Conservation (phyloP, 2,329 filamentous ascomycete genomes). For the Trichoderma atroviride region DNA sequence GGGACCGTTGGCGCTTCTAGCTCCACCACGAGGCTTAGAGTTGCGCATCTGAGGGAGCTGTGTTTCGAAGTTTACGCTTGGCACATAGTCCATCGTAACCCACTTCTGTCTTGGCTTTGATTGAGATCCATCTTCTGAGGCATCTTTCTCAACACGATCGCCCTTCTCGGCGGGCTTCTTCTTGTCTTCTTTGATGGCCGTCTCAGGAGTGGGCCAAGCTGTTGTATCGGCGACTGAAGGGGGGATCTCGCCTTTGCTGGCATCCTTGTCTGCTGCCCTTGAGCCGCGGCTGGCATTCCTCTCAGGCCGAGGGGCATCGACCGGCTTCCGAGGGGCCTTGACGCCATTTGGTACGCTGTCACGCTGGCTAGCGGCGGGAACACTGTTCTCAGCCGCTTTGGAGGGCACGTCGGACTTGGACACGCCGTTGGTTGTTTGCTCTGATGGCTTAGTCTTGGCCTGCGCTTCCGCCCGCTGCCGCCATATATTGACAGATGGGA, state of each 20-base stretch:
- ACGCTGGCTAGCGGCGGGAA: conserved; percentile 28
- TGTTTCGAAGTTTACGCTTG: conserved; percentile 84
- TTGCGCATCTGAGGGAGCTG: conserved; percentile 63
- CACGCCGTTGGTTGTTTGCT: conserved; percentile 41
- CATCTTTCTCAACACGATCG: conserved; percentile 65
- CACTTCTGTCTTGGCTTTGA: conserved; percentile 68
- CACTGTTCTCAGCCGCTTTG: conserved; percentile 33
- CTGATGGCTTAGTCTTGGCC: conserved; percentile 54
- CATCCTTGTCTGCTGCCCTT: conserved; percentile 50
- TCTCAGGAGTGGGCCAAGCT: conserved; percentile 90
- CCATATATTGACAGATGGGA: conserved; percentile 88
- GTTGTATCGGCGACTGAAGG: conserved; percentile 75
- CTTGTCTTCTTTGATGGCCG: conserved; percentile 70
- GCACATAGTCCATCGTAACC: conserved; percentile 80
- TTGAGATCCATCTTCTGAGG: conserved; percentile 52
- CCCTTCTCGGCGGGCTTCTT: conserved; percentile 68
- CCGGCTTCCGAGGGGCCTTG: conserved; percentile 48
- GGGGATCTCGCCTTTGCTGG: conserved; percentile 37
- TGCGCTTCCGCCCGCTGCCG: conserved; percentile 72
- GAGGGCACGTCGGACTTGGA: conserved; percentile 49
- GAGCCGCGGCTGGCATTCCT: conserved; percentile 52
- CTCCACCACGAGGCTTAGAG: conserved; percentile 54
- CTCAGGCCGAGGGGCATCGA: conserved; percentile 45
- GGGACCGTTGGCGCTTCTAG: conserved; percentile 45
- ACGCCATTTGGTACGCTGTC: conserved; percentile 41